Percentiles rank a stretch among this genome's conserved stretches.
phyloP scores from a whole-genome alignment of 2,329 filamentous ascomycete genomes.

The Penicillium hordei region DNA sequence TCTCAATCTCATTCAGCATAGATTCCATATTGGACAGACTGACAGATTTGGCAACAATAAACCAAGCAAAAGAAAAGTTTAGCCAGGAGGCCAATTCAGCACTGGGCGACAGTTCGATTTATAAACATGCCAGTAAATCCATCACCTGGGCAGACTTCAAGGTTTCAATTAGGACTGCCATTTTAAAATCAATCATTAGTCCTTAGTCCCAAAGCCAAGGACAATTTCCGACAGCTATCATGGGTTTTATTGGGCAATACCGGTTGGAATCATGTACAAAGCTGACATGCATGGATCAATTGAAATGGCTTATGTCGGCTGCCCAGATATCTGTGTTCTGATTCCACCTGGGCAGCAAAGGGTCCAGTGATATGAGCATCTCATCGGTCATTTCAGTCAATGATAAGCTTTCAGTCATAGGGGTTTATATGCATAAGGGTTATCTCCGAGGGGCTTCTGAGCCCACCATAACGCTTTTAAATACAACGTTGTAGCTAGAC shows the following conservation, averaged over 20 bases:
- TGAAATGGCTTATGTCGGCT: neutral
- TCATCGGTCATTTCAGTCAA: neutral
- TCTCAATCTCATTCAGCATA: constrained; percentile 26
- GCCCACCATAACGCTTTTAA: neutral
- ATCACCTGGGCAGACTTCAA: neutral
- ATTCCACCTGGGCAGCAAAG: neutral
- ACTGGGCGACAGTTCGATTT: neutral
- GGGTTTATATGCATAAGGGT: neutral
- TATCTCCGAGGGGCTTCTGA: neutral
- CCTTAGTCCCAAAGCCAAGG: neutral
- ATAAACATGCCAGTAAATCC: neutral
- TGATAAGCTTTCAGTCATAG: neutral
- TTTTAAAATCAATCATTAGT: neutral
- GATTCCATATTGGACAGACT: constrained; percentile 12
- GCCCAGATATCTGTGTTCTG: neutral
- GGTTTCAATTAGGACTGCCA: neutral
- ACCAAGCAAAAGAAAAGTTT: neutral
- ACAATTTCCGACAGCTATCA: neutral
- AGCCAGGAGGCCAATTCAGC: neutral
- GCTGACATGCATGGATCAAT: neutral
- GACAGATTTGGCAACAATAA: neutral
- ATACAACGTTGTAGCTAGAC: neutral
- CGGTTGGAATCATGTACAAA: neutral
- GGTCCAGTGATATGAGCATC: neutral
- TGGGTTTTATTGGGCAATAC: neutral